Evolutionary conservation across 495 filamentous ascomycete genomes (phyloP).

Genomic region (Penicillium coprophilum): DNA sequence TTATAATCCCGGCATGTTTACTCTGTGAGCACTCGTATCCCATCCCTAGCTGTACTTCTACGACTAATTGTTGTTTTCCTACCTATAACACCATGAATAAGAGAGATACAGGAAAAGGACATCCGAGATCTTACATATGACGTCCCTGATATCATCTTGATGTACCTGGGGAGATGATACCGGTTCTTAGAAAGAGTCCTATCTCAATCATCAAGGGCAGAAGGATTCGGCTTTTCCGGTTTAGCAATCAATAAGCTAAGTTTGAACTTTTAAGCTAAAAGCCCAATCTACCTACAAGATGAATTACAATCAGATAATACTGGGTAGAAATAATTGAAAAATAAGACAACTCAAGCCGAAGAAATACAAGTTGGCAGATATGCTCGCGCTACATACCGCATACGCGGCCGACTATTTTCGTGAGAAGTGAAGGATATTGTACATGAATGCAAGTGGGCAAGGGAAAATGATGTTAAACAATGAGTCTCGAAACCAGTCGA

Average conservation of each 20-base stretch:
- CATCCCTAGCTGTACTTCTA: not conserved
- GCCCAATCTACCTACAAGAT: too few relatives aligned
- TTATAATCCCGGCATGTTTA: not conserved
- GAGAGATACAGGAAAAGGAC: not conserved
- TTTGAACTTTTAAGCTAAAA: too few relatives aligned
- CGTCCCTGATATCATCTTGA: too few relatives aligned
- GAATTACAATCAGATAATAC: too few relatives aligned
- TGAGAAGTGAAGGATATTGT: not conserved
- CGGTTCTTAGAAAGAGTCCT: too few relatives aligned
- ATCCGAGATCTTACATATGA: too few relatives aligned
- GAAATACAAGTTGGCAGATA: too few relatives aligned
- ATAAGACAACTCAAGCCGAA: too few relatives aligned
- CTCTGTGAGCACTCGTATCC: too few relatives aligned
- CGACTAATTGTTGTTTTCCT: not conserved
- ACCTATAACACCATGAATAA: not conserved
- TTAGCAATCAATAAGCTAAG: too few relatives aligned
- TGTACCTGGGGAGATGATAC: too few relatives aligned
- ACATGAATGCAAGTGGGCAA: not conserved
- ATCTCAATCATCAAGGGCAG: not conserved
- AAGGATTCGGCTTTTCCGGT: not conserved
- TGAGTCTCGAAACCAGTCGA: slow-evolving; percentile 3
- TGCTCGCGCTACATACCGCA: not conserved
- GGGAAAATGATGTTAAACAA: not conserved
- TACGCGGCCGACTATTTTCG: not conserved
- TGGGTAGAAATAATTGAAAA: too few relatives aligned